Evolutionary conservation across 805 yeast genomes (phyloP), one percentile per base, ranked within the genome.

Genomic region (Torulaspora microellipsoides): DNA sequence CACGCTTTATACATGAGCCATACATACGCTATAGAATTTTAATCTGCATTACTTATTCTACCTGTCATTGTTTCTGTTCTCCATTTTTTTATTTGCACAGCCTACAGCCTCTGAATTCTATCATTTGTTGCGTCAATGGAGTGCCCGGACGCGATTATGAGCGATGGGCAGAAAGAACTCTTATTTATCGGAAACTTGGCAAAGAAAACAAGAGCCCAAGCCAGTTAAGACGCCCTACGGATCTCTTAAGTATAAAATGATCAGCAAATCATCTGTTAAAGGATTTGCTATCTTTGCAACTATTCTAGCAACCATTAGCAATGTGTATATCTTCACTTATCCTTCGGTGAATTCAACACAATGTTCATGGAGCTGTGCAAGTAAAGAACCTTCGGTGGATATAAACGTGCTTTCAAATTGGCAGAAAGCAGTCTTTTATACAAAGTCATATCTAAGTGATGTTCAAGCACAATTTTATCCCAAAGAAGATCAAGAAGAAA

Each of bases 281-380:
- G 50, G 40, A 33, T 49, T 64, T 42, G 44, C 66, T 0, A 45
- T 34, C 20, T 23, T 62, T 8, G 42, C 64, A 6, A 51, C 64
- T 1, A 8, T 57, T 1, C 27, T 68, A 8, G 71, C 89, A 0
- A 34, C 75, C 0, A 33, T 69, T 1, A 64, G 82, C 37, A 85
- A 87, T 55, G 39, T 75, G 1, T 85, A 84, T 60, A 77, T 86
- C 8, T 84, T 80, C 66, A 78, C 87, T 25, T 89, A 86, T 59
- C 95, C 95, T 1, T 82, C 86, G 31, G 48, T 83, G 12, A 62
- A 70, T 41, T 61, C 80, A 1, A 60, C 59, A 10, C 62, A 67
- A 29, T 85, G 95, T 54, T 75, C 80, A 28, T 85, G 95, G 95
- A 41, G 60, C 5, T 59, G 60, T 36, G 45, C 49, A 34, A 53